Conservation (phyloP, 2,329 filamentous ascomycete species). For the Botrytis aclada region DNA sequence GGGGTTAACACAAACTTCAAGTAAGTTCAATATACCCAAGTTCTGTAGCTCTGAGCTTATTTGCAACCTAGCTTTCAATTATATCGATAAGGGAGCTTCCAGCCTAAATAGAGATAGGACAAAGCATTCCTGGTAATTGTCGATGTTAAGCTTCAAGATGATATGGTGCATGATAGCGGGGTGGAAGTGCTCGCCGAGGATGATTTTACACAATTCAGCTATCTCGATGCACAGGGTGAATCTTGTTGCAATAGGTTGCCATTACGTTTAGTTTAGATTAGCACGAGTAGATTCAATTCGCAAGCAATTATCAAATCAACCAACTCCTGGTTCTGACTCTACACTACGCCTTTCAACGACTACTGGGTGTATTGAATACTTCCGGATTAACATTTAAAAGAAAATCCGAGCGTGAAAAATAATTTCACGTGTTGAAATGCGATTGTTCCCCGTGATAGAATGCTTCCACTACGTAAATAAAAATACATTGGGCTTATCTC, state of each 20-base stretch:
- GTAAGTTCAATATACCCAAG: background rate
- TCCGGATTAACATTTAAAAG: no score
- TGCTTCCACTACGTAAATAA: background rate
- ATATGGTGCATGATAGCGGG: background rate
- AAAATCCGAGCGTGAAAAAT: no score
- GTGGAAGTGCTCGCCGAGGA: background rate
- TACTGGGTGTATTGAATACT: background rate
- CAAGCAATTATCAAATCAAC: background rate
- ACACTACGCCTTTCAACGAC: background rate
- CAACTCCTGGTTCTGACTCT: background rate
- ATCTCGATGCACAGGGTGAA: no score
- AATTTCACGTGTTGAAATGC: background rate
- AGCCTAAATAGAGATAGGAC: background rate
- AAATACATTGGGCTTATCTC: background rate
- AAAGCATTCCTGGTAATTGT: background rate
- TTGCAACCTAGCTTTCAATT: background rate
- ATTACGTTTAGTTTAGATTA: background rate
- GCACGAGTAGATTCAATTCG: background rate
- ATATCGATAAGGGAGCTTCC: background rate
- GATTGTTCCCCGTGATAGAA: background rate
- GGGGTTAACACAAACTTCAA: background rate
- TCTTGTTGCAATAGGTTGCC: background rate
- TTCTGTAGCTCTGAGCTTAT: background rate
- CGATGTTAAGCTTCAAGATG: background rate
- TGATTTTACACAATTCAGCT: no score